These are phyloP conservation scores for Linnemannia hyalina DNA, from an alignment of 192 early-diverging fungal genomes.

Conservation along the genomic window DNA sequence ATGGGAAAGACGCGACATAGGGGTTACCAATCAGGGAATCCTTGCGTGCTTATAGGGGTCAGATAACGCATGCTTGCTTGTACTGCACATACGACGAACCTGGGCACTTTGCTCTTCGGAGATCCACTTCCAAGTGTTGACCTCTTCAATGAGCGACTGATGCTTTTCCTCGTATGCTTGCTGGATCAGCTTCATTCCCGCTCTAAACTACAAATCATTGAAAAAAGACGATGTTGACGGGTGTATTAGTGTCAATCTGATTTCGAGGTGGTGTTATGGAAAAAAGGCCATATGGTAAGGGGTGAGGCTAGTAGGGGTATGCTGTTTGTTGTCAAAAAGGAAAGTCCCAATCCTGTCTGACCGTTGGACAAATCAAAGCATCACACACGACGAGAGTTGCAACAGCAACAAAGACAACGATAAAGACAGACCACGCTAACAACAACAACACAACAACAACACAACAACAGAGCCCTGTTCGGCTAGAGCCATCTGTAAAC, in stretches of 20 bases:
- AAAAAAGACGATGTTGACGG: no score
- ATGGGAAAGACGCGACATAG: neutral
- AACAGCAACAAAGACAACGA: neutral
- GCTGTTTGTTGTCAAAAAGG: neutral
- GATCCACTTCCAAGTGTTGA: slow-evolving; percentile 50
- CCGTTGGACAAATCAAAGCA: slow-evolving; percentile 8
- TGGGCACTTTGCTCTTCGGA: slow-evolving; percentile 45
- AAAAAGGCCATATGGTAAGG: neutral
- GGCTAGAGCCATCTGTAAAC: neutral
- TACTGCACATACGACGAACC: neutral
- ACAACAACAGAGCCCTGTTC: neutral
- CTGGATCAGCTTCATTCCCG: slow-evolving; percentile 45
- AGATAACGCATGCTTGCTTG: neutral
- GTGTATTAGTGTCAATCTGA: neutral
- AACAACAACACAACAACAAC: neutral
- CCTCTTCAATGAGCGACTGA: slow-evolving; percentile 42
- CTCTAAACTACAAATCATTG: slow-evolving; percentile 28
- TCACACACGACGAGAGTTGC: neutral
- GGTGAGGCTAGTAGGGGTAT: neutral
- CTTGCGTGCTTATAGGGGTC: neutral
- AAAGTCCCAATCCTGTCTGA: neutral
- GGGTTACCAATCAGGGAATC: neutral
- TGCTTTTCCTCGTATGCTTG: slow-evolving; percentile 52
- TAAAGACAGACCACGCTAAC: neutral
- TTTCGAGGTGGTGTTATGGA: neutral